These are phyloP conservation scores for Pseudognaphalium luteoalbum DNA, from an alignment of 129 eudicot species.

Conservation along the genomic window DNA sequence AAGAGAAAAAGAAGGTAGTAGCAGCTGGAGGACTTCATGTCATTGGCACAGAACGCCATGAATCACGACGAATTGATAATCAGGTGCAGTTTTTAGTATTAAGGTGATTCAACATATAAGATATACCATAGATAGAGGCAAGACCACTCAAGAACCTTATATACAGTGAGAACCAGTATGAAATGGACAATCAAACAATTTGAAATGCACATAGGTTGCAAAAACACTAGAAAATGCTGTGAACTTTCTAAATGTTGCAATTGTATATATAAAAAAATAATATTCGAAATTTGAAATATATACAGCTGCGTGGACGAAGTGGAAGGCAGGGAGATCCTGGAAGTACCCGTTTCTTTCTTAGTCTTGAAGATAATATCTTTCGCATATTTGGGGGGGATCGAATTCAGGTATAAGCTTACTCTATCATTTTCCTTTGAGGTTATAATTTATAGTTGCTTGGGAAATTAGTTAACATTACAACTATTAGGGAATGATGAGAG, in stretches of 20 bases:
- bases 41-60: constrained; percentile 98
- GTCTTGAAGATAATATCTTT: constrained; percentile 98
- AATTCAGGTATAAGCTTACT: constrained; percentile 64
- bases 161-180: neutral
- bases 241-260: neutral
- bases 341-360: constrained; percentile 96
- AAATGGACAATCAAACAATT: neutral
- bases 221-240: neutral
- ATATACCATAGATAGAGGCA: neutral
- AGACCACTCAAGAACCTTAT: constrained; percentile 1
- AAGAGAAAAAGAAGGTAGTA: constrained; percentile 87
- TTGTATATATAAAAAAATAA: neutral
- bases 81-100: constrained; percentile 51
- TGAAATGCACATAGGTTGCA: neutral
- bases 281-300: constrained; percentile 17
- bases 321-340: constrained; percentile 99
- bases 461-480: constrained; percentile 21
- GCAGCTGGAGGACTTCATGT: constrained; percentile 99
- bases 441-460: neutral
- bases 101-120: neutral
- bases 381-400: constrained; percentile 98
- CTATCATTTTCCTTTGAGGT: neutral
- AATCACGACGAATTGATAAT: constrained; percentile 97
- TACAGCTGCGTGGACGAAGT: constrained; percentile 98
- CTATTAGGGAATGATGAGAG: constrained; percentile 92